These are phyloP conservation scores for Diaporthe vaccinii DNA, from an alignment of 2,329 filamentous ascomycete species.

Conservation along the genomic window DNA sequence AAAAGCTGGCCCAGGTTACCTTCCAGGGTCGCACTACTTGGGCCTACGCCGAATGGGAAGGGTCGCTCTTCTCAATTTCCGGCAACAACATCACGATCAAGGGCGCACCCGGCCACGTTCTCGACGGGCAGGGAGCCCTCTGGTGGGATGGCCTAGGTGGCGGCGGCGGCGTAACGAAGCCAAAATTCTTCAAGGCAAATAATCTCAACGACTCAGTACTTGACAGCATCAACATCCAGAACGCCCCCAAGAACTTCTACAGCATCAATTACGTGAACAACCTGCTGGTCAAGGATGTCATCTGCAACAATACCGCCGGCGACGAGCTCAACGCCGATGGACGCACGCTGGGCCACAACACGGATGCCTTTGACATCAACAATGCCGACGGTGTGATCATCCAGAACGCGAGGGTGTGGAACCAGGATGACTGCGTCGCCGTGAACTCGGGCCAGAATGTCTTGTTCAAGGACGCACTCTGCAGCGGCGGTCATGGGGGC, in stretches of 20 bases:
- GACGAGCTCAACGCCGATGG: constrained; percentile 52
- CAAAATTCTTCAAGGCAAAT: constrained; percentile 72
- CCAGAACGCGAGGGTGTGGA: constrained; percentile 63
- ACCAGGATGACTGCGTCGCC: constrained; percentile 73
- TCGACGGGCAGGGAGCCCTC: constrained; percentile 68
- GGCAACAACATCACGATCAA: constrained; percentile 68
- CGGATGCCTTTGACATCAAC: constrained; percentile 67
- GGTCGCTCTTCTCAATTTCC: constrained; percentile 73
- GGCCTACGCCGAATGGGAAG: constrained; percentile 74
- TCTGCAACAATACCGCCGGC: constrained; percentile 70
- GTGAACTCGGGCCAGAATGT: constrained; percentile 66
- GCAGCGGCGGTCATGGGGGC: constrained; percentile 68
- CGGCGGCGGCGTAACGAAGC: constrained; percentile 74
- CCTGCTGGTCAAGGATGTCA: constrained; percentile 63
- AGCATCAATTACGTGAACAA: constrained; percentile 58
- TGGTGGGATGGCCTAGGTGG: constrained; percentile 71
- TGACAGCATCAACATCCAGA: constrained; percentile 63
- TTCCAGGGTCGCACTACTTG: constrained; percentile 78
- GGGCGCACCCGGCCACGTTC: constrained; percentile 63
- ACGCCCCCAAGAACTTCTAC: constrained; percentile 68
- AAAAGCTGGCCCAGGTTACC: constrained; percentile 57
- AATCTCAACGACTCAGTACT: constrained; percentile 64
- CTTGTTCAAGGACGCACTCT: constrained; percentile 57
- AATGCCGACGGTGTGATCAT: constrained; percentile 62
- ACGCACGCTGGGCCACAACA: constrained; percentile 60